These are phyloP conservation scores for Pseudocercospora crystallina DNA, from an alignment of 2,329 filamentous ascomycete genomes.

Conservation along the genomic window DNA sequence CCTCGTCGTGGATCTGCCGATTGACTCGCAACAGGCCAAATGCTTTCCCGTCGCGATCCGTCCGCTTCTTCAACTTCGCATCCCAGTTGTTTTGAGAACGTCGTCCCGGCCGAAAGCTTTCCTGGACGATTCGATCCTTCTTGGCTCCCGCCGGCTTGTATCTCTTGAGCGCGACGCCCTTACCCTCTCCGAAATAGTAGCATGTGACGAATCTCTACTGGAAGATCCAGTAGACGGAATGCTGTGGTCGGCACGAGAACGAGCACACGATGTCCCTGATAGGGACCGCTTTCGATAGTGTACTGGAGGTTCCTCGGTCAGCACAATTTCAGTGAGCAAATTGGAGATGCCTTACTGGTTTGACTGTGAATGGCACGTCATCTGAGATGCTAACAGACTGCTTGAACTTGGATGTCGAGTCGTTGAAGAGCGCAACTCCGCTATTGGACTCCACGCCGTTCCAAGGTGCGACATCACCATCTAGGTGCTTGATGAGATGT, in stretches of 20 bases:
- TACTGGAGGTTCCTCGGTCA: background rate
- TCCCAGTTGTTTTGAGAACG: background rate
- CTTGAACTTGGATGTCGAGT: background rate
- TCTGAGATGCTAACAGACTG: background rate
- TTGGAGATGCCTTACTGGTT: background rate
- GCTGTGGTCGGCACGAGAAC: background rate
- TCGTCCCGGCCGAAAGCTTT: background rate
- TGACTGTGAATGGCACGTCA: background rate
- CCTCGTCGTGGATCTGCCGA: background rate
- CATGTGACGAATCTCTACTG: constrained; percentile 2
- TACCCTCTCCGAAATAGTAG: background rate
- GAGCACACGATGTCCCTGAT: background rate
- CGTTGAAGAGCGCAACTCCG: background rate
- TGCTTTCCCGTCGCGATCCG: background rate
- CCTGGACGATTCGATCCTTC: background rate
- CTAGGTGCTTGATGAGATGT: too few relatives aligned
- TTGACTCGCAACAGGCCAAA: background rate
- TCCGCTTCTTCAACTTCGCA: background rate
- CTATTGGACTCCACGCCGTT: too few relatives aligned
- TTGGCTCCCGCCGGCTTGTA: background rate
- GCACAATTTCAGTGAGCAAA: background rate
- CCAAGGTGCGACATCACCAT: too few relatives aligned
- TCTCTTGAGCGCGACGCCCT: background rate
- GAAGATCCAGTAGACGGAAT: constrained; percentile 3
- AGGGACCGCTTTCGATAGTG: constrained; percentile 1